Evolutionary conservation across 345 rosid genomes (phyloP), one percentile per base, ranked within the genome.

Genomic region (Anacardium occidentale): DNA sequence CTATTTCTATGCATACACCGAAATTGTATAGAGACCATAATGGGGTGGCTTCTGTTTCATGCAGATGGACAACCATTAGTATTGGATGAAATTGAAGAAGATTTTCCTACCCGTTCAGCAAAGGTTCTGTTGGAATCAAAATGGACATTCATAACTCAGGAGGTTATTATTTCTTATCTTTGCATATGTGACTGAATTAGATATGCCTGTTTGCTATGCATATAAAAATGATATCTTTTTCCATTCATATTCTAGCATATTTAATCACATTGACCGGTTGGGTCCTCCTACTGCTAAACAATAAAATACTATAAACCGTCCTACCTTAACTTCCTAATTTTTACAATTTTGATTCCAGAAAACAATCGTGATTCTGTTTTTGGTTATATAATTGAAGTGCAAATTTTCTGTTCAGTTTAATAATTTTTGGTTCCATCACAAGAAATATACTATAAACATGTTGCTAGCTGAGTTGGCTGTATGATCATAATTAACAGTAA

Each of bases 131-230:
- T 29, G 32, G 32, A 29, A 29, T 29, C 32, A 29, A 29, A 29
- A 29, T 29, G 98, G 98, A 85, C 94, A 37, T 94, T 90, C 80
- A 85, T 94, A 80, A 92, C 97, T 62, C 92, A 78, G 34, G 98
- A 92, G 97, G 97, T 79, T 75, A 45, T 64, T 17, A 3, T 54
- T 20, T 54, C 2, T 29, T 29, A 29, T 29, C 2, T 29, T 29
- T 29, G 32, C 32, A 29, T 29, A 29, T 29, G 32, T 29, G 32
- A 29, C 32, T 29, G 32, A 29, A 29, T 1, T 29, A 3, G 32
- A 29, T 29, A 29, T 1, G 32, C 15, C 25, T 48, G 52, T n/a
- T 26, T 10, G 10, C 45, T 34, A 34, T 34, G 0, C 10, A 17
- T 21, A 60, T 42, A 26, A 29, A 21, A 2, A 0, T 11, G 44